Base-by-base conservation (phyloP, 1,284 basidiomycete species). In the Moesziomyces antarcticus region DNA sequence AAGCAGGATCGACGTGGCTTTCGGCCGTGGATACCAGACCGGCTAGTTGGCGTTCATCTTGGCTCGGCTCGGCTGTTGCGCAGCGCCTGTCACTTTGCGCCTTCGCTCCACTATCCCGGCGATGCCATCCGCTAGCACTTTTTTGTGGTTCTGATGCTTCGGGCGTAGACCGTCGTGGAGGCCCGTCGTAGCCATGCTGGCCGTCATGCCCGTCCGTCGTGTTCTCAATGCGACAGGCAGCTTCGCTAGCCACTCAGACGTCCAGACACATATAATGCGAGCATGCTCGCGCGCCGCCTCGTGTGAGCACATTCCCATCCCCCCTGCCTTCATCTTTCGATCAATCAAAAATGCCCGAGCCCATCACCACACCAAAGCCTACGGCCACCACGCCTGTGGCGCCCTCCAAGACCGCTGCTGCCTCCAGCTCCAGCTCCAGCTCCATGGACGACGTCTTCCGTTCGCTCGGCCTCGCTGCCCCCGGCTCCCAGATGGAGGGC, bases 401-500 rank as follows among this genome's bases (percentile, higher is more conserved):
- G 8, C 25, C 52, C 6, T 16, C 49, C 18, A 45, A 43, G 21
- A 20, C 50, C 21, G 24, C 47, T n/a, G 25, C 48, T 11, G 21
- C 18, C 20, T 41, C 56, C 4, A 14, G 40, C 43, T 7, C 48
- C 13, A 37, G 50, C n/a, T 48, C 55, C 8, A 57, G 41, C 22
- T 47, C 59, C 5, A 10, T 73, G 20, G 70, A 63, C 7, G 24
- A 47, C 5, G 65, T 73, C 22, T 71, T 58, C 27, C 43, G 63
- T 16, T 27, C 55, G 11, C 56, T 75, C 37, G 61, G 41, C 63
- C 54, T 75, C 65, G 58, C 59, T 41, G 16, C 57, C 41, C 41
- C 65, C 69, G 65, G 71, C 41, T 58, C 69, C 61, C 45, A 53
- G 24, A 66, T 70, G 33, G 41, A 58, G 30, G 80, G 77, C 20